These are phyloP conservation scores for Mrakia frigida DNA, from an alignment of 768 basidiomycete genomes.

Conservation along the genomic window DNA sequence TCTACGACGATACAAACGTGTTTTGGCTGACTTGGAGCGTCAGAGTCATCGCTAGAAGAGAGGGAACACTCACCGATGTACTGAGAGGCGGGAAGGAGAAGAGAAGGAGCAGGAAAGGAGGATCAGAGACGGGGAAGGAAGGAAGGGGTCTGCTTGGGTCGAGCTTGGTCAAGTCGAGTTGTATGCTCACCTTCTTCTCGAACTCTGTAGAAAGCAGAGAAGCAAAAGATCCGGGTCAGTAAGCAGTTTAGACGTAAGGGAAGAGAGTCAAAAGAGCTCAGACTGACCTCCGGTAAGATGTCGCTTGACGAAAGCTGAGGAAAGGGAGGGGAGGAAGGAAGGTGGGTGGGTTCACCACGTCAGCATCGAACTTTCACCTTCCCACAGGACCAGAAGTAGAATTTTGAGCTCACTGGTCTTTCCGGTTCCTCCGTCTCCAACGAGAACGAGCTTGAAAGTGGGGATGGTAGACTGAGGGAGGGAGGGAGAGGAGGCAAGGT, in stretches of 20 bases:
- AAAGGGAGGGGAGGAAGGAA: background rate
- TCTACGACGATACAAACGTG: too few species aligned
- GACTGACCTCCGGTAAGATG: slow-evolving; percentile 22
- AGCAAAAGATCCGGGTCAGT: background rate
- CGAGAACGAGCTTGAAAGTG: slow-evolving; percentile 97
- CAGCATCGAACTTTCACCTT: background rate
- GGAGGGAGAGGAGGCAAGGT: background rate
- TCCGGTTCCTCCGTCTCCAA: slow-evolving; percentile 90
- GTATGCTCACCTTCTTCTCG: slow-evolving; percentile 54
- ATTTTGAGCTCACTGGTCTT: slow-evolving; percentile 55
- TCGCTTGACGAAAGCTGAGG: slow-evolving; percentile 17
- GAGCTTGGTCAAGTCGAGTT: background rate
- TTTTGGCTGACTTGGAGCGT: too few species aligned
- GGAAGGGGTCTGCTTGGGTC: background rate
- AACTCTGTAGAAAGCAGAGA: slow-evolving; percentile 20
- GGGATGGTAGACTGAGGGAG: slow-evolving; percentile 50
- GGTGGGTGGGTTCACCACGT: background rate
- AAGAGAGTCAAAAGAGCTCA: too few species aligned
- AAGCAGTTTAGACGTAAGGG: background rate
- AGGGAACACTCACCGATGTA: slow-evolving; percentile 38
- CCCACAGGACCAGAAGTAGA: background rate
- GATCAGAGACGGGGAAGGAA: background rate
- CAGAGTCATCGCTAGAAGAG: too few species aligned
- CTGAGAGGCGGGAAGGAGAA: background rate
- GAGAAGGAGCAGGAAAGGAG: background rate